Base-by-base conservation (phyloP, 768 basidiomycete species). In the Tylopilus vinaceipallidus region DNA sequence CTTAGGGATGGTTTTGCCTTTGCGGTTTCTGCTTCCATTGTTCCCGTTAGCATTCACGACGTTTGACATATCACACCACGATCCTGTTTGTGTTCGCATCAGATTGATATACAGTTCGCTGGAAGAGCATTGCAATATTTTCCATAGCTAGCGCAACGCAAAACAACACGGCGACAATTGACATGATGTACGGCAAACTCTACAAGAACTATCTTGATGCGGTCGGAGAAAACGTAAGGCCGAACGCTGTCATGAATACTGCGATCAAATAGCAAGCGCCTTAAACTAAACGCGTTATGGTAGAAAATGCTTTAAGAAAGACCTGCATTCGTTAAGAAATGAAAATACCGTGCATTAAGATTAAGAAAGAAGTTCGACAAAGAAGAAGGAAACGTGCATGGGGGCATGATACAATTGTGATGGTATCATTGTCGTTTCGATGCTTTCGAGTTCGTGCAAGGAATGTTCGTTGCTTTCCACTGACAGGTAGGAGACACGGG, bases 401-500 rank as follows among this genome's bases (percentile, higher is more conserved):
- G 24, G 22, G 45, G 37, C 50, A 33, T 58, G 56, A 56, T 66
- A 66, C 64, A 66, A 42, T 53, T 54, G 60, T 17, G 41, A 45
- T 57, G 56, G 45, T 66, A 64, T 58, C 53, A n/a, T 50, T 45
- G 37, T 63, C 53, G 37, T 66, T 55, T 39, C 51, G 46, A 65
- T 63, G 61, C 30, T 36, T 54, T 66, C 60, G 60, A 67, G 45
- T 62, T 64, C 51, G 52, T 65, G 62, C 54, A 47, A 44, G 56
- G 35, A 60, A 54, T 42, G 29, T 59, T 59, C 42, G 42, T 53
- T 50, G 33, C 32, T 53, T 40, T 51, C n/a, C 45, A 57, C 52
- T 50, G 47, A 40, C 29, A 34, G 19, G n/a, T n/a, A n/a, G 53
- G 19, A 53, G 54, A 57, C 45, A 52, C 45, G 38, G 47, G 26